phyloP scores from a whole-genome alignment of 2,329 filamentous ascomycete species.

The Mycosphaerella sp. region DNA sequence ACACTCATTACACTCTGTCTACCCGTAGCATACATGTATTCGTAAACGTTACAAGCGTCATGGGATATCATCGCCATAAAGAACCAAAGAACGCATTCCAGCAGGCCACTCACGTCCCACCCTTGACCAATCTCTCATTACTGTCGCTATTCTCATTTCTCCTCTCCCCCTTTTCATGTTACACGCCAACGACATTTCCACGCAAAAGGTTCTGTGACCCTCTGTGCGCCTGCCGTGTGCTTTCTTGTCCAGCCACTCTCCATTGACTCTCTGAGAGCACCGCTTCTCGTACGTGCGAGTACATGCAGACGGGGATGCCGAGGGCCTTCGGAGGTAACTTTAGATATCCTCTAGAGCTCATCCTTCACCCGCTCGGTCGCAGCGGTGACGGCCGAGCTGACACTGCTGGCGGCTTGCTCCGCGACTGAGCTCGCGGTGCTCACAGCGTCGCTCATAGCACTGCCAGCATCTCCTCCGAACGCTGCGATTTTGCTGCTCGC shows the following conservation, averaged over 20 bases:
- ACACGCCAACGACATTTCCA: background rate
- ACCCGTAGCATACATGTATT: background rate
- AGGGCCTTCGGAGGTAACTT: no score
- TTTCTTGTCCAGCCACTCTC: background rate
- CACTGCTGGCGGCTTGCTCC: constrained; percentile 26
- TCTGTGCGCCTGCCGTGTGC: background rate
- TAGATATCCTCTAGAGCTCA: constrained; percentile 41
- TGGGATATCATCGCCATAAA: background rate
- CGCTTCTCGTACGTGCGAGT: no score
- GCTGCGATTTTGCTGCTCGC: constrained; percentile 40
- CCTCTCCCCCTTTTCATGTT: background rate
- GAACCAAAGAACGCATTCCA: background rate
- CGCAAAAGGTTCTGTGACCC: background rate
- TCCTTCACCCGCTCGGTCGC: constrained; percentile 43
- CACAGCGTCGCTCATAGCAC: constrained; percentile 27
- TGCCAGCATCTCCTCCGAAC: constrained; percentile 33
- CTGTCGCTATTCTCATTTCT: background rate
- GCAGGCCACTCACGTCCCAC: background rate
- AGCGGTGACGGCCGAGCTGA: constrained; percentile 33
- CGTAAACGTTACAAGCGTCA: background rate
- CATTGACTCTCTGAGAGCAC: no score
- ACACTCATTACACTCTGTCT: background rate
- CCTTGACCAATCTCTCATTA: background rate
- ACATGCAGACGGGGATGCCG: no score
- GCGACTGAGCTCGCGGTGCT: constrained; percentile 35